Conservation (phyloP, 176 grass and related monocot species). For the Elymus sibiricus region DNA sequence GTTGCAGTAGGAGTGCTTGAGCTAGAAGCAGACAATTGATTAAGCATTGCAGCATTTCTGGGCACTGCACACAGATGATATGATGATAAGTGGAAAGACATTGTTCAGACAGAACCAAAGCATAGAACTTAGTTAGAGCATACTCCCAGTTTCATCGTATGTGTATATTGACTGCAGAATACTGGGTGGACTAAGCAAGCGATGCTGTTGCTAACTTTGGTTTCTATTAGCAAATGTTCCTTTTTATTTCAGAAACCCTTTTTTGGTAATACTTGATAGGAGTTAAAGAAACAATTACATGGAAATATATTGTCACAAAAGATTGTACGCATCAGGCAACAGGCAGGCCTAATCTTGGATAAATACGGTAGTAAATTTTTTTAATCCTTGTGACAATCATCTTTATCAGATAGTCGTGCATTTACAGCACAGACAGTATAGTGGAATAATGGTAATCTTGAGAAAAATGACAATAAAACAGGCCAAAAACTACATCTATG, state of each 20-base stretch:
- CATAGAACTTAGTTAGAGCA: background rate
- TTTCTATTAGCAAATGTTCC: background rate
- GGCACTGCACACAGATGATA: background rate
- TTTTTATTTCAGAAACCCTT: background rate
- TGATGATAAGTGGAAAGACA: conserved; percentile 2
- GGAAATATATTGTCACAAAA: background rate
- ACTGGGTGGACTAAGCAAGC: background rate
- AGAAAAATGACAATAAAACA: background rate
- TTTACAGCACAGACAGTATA: background rate
- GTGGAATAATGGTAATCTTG: background rate
- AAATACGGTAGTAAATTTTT: background rate
- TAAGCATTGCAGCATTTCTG: background rate
- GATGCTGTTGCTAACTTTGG: background rate
- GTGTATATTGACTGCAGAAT: background rate
- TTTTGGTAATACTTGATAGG: background rate
- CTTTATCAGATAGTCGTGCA: background rate
- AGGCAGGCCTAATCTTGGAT: background rate
- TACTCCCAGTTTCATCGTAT: background rate
- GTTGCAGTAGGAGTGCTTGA: background rate
- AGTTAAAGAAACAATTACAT: background rate
- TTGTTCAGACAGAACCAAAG: background rate
- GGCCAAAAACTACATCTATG: background rate
- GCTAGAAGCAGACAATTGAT: background rate
- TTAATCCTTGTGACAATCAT: background rate
- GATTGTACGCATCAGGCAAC: background rate